Evolutionary conservation across 768 basidiomycete species (phyloP).

Genomic region (Boletus pseudo-olivaceus): DNA sequence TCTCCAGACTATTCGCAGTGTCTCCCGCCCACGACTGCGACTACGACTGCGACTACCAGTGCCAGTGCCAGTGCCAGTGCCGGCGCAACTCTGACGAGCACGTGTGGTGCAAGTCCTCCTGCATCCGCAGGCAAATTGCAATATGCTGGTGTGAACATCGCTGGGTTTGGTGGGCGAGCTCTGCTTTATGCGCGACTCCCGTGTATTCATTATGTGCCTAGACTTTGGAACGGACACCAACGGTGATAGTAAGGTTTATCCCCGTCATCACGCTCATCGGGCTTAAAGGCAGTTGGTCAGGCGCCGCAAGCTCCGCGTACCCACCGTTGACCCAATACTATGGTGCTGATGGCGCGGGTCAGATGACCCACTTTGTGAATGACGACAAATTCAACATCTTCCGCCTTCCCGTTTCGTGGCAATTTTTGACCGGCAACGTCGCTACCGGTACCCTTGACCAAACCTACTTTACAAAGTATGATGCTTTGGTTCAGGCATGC

Average conservation of each 20-base stretch:
- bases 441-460: conserved; percentile 35
- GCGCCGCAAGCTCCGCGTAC: conserved; percentile 3
- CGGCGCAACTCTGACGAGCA: background rate
- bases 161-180: conserved; percentile 8
- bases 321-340: conserved; percentile 7
- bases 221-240: conserved; percentile 12
- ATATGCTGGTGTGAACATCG: conserved; percentile 12
- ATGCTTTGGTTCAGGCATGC: conserved; percentile 10
- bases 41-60: background rate
- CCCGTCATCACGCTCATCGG: background rate
- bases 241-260: conserved; percentile 1
- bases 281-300: background rate
- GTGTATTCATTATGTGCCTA: background rate
- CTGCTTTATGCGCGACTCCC: background rate
- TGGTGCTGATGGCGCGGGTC: conserved; percentile 30
- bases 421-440: conserved; percentile 42
- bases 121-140: conserved; percentile 7
- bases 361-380: conserved; percentile 55
- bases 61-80: background rate
- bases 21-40: background rate
- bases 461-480: conserved; percentile 4
- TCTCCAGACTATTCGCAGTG: conserved; percentile 10
- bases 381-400: conserved; percentile 52
- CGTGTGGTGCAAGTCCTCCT: background rate
- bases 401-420: conserved; percentile 59